These are phyloP conservation scores for Saccharomycopsis hybrid DNA, from an alignment of 1,139 yeast genomes.

Conservation along the genomic window DNA sequence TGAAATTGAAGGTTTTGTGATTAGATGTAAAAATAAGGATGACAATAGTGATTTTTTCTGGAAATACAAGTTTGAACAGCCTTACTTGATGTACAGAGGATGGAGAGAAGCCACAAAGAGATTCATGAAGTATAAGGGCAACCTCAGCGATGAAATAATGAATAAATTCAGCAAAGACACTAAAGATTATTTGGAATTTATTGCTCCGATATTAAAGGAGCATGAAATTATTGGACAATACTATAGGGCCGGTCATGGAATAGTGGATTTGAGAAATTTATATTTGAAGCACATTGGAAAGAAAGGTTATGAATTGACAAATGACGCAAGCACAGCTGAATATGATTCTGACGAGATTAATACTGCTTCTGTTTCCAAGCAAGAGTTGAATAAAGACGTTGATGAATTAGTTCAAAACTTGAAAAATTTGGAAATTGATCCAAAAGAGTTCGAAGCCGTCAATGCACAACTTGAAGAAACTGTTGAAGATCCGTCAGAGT, in stretches of 20 bases:
- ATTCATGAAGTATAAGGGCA: constrained; percentile 38
- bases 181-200: constrained; percentile 62
- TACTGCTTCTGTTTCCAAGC: background rate
- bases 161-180: constrained; percentile 55
- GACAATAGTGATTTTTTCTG: constrained; percentile 55
- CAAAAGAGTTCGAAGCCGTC: background rate
- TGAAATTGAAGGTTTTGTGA: constrained; percentile 91
- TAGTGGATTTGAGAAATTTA: constrained; percentile 60
- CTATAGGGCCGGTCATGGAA: constrained; percentile 59
- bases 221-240: constrained; percentile 40
- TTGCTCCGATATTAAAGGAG: constrained; percentile 43
- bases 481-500: background rate
- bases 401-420: constrained; percentile 3
- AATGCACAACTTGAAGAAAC: background rate
- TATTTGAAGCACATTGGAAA: constrained; percentile 46
- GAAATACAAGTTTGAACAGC: constrained; percentile 93
- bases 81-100: constrained; percentile 83
- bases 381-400: constrained; percentile 3
- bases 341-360: background rate
- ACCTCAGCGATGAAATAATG: constrained; percentile 37
- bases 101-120: constrained; percentile 81
- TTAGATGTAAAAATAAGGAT: constrained; percentile 46
- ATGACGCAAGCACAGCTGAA: background rate
- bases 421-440: background rate
- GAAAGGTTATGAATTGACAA: constrained; percentile 37